A percentile compares a stretch with the other conserved stretches of the same genome.
Evolutionary conservation across 441 rosid genomes (phyloP).

Genomic region (Gossypium laxum): DNA sequence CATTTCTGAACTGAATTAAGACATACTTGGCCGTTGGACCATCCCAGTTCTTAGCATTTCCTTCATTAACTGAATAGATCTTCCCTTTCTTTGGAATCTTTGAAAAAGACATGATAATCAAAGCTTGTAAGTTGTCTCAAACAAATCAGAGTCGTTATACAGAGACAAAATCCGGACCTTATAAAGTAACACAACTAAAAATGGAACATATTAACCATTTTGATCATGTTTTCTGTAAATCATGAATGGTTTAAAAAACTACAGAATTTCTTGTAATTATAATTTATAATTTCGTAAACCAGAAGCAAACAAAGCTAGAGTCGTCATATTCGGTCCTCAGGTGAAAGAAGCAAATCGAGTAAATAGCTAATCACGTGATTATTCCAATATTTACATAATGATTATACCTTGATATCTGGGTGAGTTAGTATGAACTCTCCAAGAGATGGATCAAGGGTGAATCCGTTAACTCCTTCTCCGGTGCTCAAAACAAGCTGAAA

Average conservation of each 20-base stretch:
- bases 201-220: background rate
- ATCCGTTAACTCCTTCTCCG: background rate
- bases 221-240: too few species aligned
- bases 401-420: background rate
- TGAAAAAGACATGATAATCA: background rate
- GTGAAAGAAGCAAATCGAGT: too few species aligned
- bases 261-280: too few species aligned
- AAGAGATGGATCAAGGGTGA: background rate
- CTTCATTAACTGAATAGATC: constrained; percentile 94
- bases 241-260: too few species aligned
- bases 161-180: background rate
- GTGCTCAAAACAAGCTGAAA: background rate
- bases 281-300: too few species aligned
- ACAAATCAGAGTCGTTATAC: background rate
- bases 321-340: too few species aligned
- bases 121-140: background rate
- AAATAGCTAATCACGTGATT: too few species aligned
- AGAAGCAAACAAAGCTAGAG: too few species aligned
- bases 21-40: constrained; percentile 78
- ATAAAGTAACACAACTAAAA: background rate
- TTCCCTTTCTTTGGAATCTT: constrained; percentile 86
- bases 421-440: background rate
- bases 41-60: constrained; percentile 96
- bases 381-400: too few species aligned
- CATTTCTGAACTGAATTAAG: background rate